Base-by-base conservation (phyloP, 1,139 yeast genomes). In the Kurtzmaniella natalensis region DNA sequence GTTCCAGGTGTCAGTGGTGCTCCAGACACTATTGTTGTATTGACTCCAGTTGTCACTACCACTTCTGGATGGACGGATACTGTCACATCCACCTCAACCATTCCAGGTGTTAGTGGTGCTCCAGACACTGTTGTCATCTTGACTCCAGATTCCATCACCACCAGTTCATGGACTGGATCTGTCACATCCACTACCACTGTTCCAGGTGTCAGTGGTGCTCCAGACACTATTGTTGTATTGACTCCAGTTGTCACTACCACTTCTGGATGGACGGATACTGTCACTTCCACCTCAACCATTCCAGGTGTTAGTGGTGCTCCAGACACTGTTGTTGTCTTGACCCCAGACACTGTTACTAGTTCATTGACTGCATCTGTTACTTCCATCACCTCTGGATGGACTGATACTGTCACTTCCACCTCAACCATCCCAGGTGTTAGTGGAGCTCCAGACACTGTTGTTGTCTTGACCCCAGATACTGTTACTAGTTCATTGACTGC, bases 311-410 rank as follows among this genome's bases (percentile, higher is more conserved):
- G 16, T 11, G 26, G 26, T 11, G 26, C 9, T 23, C 26, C 26
- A 3, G 14, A 23, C 8, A 23, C 26, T 11, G 26, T 23, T 8
- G 26, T 23, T 5, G 26, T 23, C 6, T 23, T 23, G 26, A 10
- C 26, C 4, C 26, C 26, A 13, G 26, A 23, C 5, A 16, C 14
- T 13, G n/a, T n/a, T n/a, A n/a, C n/a, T n/a, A n/a, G n/a, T n/a
- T n/a, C n/a, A n/a, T n/a, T n/a, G n/a, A n/a, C 26, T 13, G 26
- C 14, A 4, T 16, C 26, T 10, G 6, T 17, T 4, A 16, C 28
- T 8, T 14, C 28, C 4, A 14, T 18, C 19, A 25, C 35, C 24
- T 17, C 25, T 7, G 22, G 37, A 5, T 23, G 26, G 26, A 23
- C 26, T 23, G 26, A 16, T 11, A 23, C 26, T 10, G 26, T 11